phyloP scores from a whole-genome alignment of 148 eudicot species.

The Fagopyrum tataricum region DNA sequence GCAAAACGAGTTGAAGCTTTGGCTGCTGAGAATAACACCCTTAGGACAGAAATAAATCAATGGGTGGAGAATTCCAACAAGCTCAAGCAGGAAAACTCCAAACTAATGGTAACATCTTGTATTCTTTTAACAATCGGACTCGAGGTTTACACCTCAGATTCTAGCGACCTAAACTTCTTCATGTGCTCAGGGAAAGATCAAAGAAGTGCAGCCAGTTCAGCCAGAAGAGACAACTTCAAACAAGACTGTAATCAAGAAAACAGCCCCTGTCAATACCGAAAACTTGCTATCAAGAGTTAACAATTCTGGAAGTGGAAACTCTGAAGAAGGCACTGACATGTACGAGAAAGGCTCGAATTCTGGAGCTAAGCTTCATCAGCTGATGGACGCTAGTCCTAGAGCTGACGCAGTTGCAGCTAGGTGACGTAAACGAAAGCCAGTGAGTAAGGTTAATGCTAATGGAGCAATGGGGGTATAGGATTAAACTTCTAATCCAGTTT shows the following conservation, averaged over 20 bases:
- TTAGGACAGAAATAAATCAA: slow-evolving; percentile 63
- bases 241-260: slow-evolving; percentile 25
- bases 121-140: background rate
- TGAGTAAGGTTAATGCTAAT: background rate
- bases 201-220: slow-evolving; percentile 28
- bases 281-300: slow-evolving; percentile 75
- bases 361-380: slow-evolving; percentile 79
- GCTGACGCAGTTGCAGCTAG: slow-evolving; percentile 84
- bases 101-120: slow-evolving; percentile 39
- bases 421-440: slow-evolving; percentile 19
- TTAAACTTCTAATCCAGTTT: slow-evolving; percentile 8
- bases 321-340: slow-evolving; percentile 35
- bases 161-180: background rate
- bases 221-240: slow-evolving; percentile 10
- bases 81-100: slow-evolving; percentile 62
- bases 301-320: slow-evolving; percentile 41
- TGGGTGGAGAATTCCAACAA: slow-evolving; percentile 53
- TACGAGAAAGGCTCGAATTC: slow-evolving; percentile 43
- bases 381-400: slow-evolving; percentile 53
- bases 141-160: background rate
- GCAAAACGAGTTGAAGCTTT: slow-evolving; percentile 61
- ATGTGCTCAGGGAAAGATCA: slow-evolving; percentile 56
- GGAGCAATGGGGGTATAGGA: slow-evolving; percentile 1
- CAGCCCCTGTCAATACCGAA: slow-evolving; percentile 50
- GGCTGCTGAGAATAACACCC: slow-evolving; percentile 57